Evolutionary conservation across 768 basidiomycete species (phyloP).

Genomic region (Pholiota conissans): DNA sequence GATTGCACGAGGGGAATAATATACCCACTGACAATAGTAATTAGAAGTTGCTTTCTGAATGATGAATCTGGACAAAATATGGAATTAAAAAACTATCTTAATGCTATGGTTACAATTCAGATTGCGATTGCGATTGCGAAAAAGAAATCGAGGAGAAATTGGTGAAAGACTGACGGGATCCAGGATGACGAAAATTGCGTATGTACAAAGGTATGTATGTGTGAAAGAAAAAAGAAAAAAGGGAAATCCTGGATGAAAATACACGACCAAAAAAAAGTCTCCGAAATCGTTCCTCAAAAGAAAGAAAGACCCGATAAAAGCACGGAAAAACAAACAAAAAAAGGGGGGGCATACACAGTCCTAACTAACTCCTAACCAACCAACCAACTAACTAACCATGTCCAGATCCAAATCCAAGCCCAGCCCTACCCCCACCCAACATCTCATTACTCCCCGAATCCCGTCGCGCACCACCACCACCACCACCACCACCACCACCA

Average conservation of each 20-base stretch:
- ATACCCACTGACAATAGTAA: neutral
- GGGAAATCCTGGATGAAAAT: neutral
- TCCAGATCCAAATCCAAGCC: too few species aligned
- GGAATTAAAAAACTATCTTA: slow-evolving; percentile 1
- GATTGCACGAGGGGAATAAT: neutral
- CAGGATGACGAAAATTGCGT: too few species aligned
- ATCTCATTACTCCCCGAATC: too few species aligned
- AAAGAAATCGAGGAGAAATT: too few species aligned
- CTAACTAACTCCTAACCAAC: slow-evolving; percentile 13
- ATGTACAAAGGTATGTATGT: neutral
- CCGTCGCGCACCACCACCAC: too few species aligned
- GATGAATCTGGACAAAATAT: neutral
- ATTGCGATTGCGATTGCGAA: too few species aligned
- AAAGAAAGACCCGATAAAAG: neutral
- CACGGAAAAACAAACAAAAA: neutral
- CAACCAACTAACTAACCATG: slow-evolving; percentile 9
- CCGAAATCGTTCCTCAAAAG: too few species aligned
- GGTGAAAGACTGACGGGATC: too few species aligned
- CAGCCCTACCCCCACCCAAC: too few species aligned
- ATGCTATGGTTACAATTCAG: neutral
- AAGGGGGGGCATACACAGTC: neutral
- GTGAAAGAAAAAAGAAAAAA: neutral
- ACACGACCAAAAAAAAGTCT: neutral
- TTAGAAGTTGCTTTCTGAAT: too few species aligned
- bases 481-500: too few species aligned